Evolutionary conservation across 345 rosid species (phyloP).

Genomic region (Kernera saxatilis): DNA sequence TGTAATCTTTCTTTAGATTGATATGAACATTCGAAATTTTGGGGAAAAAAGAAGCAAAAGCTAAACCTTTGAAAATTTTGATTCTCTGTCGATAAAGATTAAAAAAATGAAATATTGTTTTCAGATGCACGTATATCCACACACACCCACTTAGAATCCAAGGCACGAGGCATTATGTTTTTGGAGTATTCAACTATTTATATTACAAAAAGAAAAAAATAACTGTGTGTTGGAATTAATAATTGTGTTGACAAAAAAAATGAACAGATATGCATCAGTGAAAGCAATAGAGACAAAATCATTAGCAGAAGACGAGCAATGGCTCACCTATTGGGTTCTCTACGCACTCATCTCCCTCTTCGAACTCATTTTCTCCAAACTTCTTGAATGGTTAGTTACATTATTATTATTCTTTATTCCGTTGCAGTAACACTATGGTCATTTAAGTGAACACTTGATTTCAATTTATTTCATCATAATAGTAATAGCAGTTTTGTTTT

Average conservation of each 20-base stretch:
- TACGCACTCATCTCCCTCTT: conserved; percentile 78
- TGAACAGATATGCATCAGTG: conserved; percentile 75
- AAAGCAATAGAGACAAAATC: conserved; percentile 91
- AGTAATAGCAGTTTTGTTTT: too few species aligned
- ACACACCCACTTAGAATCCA: conserved; percentile 24
- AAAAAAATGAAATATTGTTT: not conserved
- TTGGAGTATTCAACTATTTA: not conserved
- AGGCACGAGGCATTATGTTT: not conserved
- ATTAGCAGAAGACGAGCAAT: conserved; percentile 70
- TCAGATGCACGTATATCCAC: conserved; percentile 20
- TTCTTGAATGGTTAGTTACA: conserved; percentile 68
- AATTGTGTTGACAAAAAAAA: not conserved
- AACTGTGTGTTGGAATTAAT: not conserved
- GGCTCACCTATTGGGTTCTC: conserved; percentile 98
- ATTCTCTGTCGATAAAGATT: not conserved
- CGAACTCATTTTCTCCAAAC: conserved; percentile 78
- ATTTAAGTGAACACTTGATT: not conserved
- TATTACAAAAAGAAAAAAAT: not conserved
- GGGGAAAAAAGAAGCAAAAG: not conserved
- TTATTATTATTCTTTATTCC: not conserved
- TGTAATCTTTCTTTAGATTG: not conserved
- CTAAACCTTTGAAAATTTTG: not conserved
- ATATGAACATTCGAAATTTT: not conserved
- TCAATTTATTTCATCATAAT: too few species aligned
- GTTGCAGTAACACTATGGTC: too few species aligned